Base-by-base conservation (phyloP, 345 rosid species). In the Durio zibethinus region DNA sequence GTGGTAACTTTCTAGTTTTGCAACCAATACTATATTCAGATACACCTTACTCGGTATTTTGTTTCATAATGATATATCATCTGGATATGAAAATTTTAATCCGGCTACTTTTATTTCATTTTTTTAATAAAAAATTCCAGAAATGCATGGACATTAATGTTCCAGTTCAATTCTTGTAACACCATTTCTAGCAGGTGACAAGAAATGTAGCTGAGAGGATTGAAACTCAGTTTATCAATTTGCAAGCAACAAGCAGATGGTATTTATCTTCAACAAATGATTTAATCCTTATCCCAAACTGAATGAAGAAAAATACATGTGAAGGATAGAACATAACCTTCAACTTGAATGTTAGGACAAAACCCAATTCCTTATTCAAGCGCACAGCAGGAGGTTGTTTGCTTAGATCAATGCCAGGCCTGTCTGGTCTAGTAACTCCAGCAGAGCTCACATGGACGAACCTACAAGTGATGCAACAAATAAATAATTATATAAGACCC, bases 341-440 rank as follows among this genome's bases (percentile, higher is more conserved):
- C 85, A 95, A 82, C 89, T 93, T 95, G 81, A 85, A 93, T 48
- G 97, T 93, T 64, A 95, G 93, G 75, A 95, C 86, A 79, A 87
- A 95, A 78, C 77, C 98, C 78, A 96, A 83, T 78, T 96, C 99
- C 87, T 93, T 96, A 90, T 96, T 93, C 88, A 93, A 86, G 80
- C 99, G 88, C 56, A 93, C 99, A 54, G 99, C 99, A 45, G 98
- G 99, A 79, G 97, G 99, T 76, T 95, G 97, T 84, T 84, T 93
- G 80, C 89, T 90, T 48, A 93, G 94, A 81, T 95, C 98, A 79
- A 95, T 88, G 81, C 97, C 98, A 33, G 97, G 97, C 81, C 97
- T 89, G 59, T 93, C 99, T 11, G 99, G 98, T 75, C 99, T 82
- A 10, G 98, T 93, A 29, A 93, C 99, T 80, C 99, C 98, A 7